Base-by-base conservation (phyloP, 2,329 filamentous ascomycete species). In the Xylariaceae sp. region DNA sequence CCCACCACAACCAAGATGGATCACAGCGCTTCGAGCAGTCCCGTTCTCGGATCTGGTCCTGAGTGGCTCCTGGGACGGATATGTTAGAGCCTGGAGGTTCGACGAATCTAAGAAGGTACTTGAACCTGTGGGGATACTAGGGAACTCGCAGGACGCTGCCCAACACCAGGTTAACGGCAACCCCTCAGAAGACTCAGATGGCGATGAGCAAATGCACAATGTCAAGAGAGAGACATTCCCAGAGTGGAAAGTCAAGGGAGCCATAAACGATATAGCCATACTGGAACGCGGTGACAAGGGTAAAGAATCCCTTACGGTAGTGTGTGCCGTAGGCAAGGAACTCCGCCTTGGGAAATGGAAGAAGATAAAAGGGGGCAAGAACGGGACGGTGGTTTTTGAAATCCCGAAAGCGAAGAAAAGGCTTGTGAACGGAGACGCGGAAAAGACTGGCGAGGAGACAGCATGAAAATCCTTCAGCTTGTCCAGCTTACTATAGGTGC, bases 51-150 rank as follows among this genome's bases (percentile, higher is more conserved):
- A 98, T 57, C 71, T 95, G 38, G 80, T 98, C 42, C 72, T 98
- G 38, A 94, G 83, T 51, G 93, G 91, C 24, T 95, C 89, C 64
- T 98, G 91, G 90, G 93, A 95, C 60, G 93, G 93, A 2, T 82
- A 79, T 63, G 75, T 98, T 43, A 76, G 91, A 37, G 84, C 84
- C 4, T 98, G 93, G 93, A 81, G 77, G 46, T 74, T 98, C 16
- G 85, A 82, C 39, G 80, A 87, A 32, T 91, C 96, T 62, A 93
- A 90, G 67, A 80, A 79, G 62, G 81, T 75, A 49, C 77, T 98
- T 34, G 83, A 93, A 56, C 67, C 79, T 1, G 65, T 89, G 7
- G 89, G 89, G 1, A 72, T 80, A 2, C 69, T 93, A 22, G 84
- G 79, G 11, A 64, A 56, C 49, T 57, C 44, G 46, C 57, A 43